Evolutionary conservation across 1,284 basidiomycete genomes (phyloP), one percentile per base, ranked within the genome.

Genomic region (Macrocystidia cucumis): DNA sequence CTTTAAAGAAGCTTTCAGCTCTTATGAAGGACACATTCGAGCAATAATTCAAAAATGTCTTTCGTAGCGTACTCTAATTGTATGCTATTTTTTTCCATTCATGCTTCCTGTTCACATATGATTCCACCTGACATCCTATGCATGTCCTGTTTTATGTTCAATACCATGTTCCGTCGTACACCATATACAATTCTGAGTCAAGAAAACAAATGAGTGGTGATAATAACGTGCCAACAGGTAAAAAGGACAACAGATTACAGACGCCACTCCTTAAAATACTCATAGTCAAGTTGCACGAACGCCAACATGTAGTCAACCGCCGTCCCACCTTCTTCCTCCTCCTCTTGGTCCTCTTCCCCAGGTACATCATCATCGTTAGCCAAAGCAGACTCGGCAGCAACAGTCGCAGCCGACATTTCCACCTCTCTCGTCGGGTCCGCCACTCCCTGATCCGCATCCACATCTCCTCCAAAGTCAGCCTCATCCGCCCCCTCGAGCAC

Each of bases 261-360:
- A 33, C 71, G 67, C 82, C 82, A 85, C 31, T 81, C 78, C 39
- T 58, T 63, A 57, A 95, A 96, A 55, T 72, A 83, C 20, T 85
- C 82, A 64, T 75, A 81, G 48, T 96, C 85, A 38, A 59, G 58
- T 40, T 78, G 72, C 17, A 91, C 85, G 48, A 79, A 74, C 4
- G 65, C 58, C 31, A 97, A 66, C 90, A 98, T 93, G 50, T 91
- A 95, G 43, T 93, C 90, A 35, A 86, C 81, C 16, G 86, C 65
- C 4, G 78, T 78, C 4, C 84, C 81, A 2, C 72, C 78, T 42
- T 72, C 74, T 18, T 72, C 73, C 27, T 54, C 54, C 3, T 42
- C 52, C 17, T 54, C 54, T 67, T 44, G 38, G 9, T 65, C 65
- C 9, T 39, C 44, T 11, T 41, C 38, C 8, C 34, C 32, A n/a